Evolutionary conservation across 768 basidiomycete genomes (phyloP).

Genomic region (Lentinula sp.): DNA sequence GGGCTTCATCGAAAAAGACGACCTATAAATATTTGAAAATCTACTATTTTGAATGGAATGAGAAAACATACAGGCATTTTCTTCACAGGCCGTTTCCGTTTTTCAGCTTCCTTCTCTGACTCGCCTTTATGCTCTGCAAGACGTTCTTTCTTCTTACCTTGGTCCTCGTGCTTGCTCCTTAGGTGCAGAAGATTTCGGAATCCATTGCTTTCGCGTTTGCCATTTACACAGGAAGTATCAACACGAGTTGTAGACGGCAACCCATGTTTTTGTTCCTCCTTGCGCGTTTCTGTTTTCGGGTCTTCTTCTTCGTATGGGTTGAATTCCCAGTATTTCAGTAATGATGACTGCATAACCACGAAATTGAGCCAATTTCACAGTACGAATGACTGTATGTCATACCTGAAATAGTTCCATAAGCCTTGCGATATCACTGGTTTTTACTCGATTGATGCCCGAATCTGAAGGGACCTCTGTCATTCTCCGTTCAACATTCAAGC

Average conservation of each 20-base stretch:
- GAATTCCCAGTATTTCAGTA: conserved; percentile 72
- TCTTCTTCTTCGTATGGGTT: conserved; percentile 31
- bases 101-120: conserved; percentile 25
- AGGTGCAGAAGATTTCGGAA: background rate
- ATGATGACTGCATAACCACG: conserved; percentile 43
- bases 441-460: conserved; percentile 42
- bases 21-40: conserved; percentile 23
- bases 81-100: conserved; percentile 38
- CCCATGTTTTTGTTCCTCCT: conserved; percentile 23
- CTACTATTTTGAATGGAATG: background rate
- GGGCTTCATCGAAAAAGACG: conserved; percentile 82
- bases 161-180: background rate
- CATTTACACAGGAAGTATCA: conserved; percentile 15
- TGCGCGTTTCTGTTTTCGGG: conserved; percentile 17
- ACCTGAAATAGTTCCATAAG: conserved; percentile 85
- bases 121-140: conserved; percentile 21
- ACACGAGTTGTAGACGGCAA: conserved; percentile 36
- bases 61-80: conserved; percentile 53
- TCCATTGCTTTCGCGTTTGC: background rate
- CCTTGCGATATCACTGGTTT: conserved; percentile 74
- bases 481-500: conserved; percentile 65
- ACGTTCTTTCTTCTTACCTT: background rate
- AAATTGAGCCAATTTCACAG: background rate
- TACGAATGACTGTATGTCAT: conserved; percentile 6
- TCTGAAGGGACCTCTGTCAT: conserved; percentile 39